These are phyloP conservation scores for Kurtzmaniella quercitrusa DNA, from an alignment of 1,139 yeast genomes.

Conservation along the genomic window DNA sequence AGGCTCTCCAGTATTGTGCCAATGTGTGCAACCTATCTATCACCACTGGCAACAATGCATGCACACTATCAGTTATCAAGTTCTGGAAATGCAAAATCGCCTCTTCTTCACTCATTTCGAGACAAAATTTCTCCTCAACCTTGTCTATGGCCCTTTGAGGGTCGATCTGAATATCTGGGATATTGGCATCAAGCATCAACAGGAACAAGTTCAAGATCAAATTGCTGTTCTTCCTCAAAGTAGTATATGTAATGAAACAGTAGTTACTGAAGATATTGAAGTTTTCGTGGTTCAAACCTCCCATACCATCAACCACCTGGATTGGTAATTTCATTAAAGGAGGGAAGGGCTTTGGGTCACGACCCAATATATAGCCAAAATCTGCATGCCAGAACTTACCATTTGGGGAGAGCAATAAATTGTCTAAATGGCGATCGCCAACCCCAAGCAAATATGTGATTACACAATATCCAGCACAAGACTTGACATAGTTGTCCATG, in stretches of 20 bases:
- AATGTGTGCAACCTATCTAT: constrained; percentile 91
- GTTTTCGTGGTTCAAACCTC: constrained; percentile 82
- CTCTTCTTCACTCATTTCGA: constrained; percentile 92
- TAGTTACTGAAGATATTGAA: constrained; percentile 84
- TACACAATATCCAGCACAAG: constrained; percentile 98
- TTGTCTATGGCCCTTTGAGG: constrained; percentile 77
- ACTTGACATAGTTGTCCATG: constrained; percentile 91
- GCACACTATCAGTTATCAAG: constrained; percentile 88
- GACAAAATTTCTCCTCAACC: constrained; percentile 89
- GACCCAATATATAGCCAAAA: constrained; percentile 92
- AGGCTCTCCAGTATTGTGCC: constrained; percentile 97
- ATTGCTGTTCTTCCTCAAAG: constrained; percentile 83
- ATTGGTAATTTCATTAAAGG: constrained; percentile 97
- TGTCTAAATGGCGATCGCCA: constrained; percentile 95
- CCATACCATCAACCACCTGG: constrained; percentile 97
- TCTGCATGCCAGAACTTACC: constrained; percentile 96
- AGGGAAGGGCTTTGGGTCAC: constrained; percentile 98
- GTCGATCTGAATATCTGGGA: constrained; percentile 79
- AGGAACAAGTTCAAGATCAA: constrained; percentile 87
- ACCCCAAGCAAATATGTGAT: constrained; percentile 92
- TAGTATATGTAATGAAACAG: constrained; percentile 92
- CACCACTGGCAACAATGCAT: constrained; percentile 89
- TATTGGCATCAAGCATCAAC: constrained; percentile 89
- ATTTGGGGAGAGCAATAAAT: constrained; percentile 65
- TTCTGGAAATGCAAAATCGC: constrained; percentile 93